These are phyloP conservation scores for Citrus medica DNA, from an alignment of 345 rosid genomes.

Conservation along the genomic window DNA sequence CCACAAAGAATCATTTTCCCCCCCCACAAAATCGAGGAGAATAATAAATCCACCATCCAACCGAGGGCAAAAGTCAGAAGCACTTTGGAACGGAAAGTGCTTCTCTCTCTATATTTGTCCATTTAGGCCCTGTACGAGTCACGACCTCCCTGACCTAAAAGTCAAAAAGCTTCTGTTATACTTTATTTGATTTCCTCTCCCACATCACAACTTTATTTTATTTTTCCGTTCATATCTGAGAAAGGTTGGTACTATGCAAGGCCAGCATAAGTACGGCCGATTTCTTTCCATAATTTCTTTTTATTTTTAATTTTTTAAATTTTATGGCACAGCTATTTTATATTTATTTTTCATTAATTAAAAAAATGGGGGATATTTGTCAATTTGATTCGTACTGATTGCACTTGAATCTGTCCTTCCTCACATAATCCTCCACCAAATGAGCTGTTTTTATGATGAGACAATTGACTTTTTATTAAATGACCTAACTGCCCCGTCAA, in stretches of 20 bases:
- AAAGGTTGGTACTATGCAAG: constrained; percentile 34
- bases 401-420: constrained; percentile 50
- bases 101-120: not conserved
- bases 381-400: constrained; percentile 30
- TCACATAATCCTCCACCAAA: constrained; percentile 38
- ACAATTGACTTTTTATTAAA: not conserved
- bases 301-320: not conserved
- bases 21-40: not conserved
- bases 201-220: not conserved
- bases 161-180: not conserved
- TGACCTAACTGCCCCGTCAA: constrained; percentile 23
- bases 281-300: not conserved
- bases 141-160: not conserved
- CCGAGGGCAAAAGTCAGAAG: not conserved
- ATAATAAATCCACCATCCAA: not conserved
- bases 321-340: not conserved
- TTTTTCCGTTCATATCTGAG: constrained; percentile 34
- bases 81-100: not conserved
- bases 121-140: constrained; percentile 8
- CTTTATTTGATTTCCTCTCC: not conserved
- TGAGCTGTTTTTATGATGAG: constrained; percentile 2
- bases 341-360: not conserved
- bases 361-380: not conserved
- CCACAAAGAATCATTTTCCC: too few relatives aligned
- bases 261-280: constrained; percentile 34